Evolutionary conservation across 2,329 filamentous ascomycete genomes (phyloP).

Genomic region (Botrytis aclada): DNA sequence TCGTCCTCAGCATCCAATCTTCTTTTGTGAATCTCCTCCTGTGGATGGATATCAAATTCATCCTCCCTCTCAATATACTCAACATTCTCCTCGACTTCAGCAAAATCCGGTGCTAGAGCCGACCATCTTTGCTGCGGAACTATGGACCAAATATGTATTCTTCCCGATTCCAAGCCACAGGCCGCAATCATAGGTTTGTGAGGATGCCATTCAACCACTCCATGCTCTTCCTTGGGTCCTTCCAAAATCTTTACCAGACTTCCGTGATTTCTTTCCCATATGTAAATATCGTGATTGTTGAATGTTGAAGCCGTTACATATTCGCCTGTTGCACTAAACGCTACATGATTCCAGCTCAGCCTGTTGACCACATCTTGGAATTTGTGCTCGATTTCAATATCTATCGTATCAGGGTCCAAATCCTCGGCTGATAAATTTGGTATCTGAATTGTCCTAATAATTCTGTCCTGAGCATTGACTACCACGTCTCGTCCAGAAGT

Average conservation of each 20-base stretch:
- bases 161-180: constrained; percentile 86
- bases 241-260: constrained; percentile 96
- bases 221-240: constrained; percentile 93
- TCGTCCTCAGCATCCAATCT: constrained; percentile 90
- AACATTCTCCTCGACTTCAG: constrained; percentile 96
- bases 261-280: constrained; percentile 93
- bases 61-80: constrained; percentile 95
- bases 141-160: constrained; percentile 95
- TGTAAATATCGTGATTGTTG: constrained; percentile 98
- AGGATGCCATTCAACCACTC: constrained; percentile 96
- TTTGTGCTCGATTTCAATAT: constrained; percentile 91
- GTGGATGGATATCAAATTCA: constrained; percentile 95
- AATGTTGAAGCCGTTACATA: constrained; percentile 96
- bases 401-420: constrained; percentile 79
- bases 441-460: constrained; percentile 88
- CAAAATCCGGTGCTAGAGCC: constrained; percentile 92
- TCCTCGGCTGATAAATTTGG: constrained; percentile 69
- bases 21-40: constrained; percentile 90
- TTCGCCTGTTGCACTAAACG: constrained; percentile 89
- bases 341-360: constrained; percentile 94
- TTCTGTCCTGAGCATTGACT: constrained; percentile 89
- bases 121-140: constrained; percentile 96
- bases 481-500: constrained; percentile 82
- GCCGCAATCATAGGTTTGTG: constrained; percentile 82
- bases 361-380: constrained; percentile 97